Conservation (phyloP, 192 early-diverging fungal genomes). For the Linnemannia zychae region DNA sequence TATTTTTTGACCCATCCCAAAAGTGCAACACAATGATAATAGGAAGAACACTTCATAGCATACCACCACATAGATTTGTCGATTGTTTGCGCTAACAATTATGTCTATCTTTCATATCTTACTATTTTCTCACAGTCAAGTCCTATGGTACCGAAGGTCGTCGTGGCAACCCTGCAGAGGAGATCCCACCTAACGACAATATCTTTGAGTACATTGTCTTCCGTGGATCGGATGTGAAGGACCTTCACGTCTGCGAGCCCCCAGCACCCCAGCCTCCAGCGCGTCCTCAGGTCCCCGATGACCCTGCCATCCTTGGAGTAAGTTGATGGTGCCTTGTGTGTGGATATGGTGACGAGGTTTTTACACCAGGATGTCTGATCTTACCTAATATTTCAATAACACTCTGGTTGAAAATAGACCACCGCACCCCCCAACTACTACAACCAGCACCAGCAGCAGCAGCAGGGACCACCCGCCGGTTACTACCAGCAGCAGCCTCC, state of each 20-base stretch:
- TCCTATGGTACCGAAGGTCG: slow-evolving; percentile 98
- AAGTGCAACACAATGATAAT: background rate
- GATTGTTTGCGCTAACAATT: background rate
- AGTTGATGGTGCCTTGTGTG: no score
- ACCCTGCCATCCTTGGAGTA: slow-evolving; percentile 86
- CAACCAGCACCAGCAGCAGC: slow-evolving; percentile 35
- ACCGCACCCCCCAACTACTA: slow-evolving; percentile 60
- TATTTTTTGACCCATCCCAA: background rate
- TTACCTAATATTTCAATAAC: background rate
- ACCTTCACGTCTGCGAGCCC: slow-evolving; percentile 77
- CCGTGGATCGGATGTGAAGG: slow-evolving; percentile 93
- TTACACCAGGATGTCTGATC: no score
- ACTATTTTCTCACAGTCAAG: slow-evolving; percentile 66
- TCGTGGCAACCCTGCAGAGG: slow-evolving; percentile 78
- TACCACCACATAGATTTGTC: background rate
- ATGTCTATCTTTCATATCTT: background rate
- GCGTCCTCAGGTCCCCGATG: slow-evolving; percentile 75
- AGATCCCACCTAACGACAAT: slow-evolving; percentile 88
- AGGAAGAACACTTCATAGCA: background rate
- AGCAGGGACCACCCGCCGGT: slow-evolving; percentile 42
- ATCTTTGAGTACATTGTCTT: slow-evolving; percentile 95
- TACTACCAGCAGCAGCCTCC: slow-evolving; percentile 55
- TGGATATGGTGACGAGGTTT: no score
- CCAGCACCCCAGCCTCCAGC: slow-evolving; percentile 68
- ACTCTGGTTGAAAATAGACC: slow-evolving; percentile 31